Percentiles rank a stretch among this genome's conserved stretches.
Conservation (phyloP, 805 yeast genomes). For the Wickerhamomyces subpelliculosus region DNA sequence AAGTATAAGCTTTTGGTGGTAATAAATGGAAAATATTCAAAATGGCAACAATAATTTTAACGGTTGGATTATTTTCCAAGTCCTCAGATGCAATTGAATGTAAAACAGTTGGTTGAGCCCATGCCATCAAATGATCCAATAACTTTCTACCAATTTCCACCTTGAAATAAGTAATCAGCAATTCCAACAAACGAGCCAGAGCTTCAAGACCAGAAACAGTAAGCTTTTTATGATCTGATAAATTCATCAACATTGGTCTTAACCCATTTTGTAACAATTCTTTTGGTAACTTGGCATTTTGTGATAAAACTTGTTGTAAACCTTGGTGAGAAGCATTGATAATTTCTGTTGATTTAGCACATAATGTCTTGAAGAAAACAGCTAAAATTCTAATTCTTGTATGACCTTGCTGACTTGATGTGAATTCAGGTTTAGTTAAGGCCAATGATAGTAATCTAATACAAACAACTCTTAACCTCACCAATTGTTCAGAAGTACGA, state of each 20-base stretch:
- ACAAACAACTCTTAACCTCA: constrained; percentile 85
- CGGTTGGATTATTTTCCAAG: constrained; percentile 70
- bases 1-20: constrained; percentile 89
- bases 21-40: constrained; percentile 84
- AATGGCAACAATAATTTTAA: constrained; percentile 83
- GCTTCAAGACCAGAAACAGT: constrained; percentile 91
- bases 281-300: constrained; percentile 84
- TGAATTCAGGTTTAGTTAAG: constrained; percentile 75
- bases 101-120: constrained; percentile 83
- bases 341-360: constrained; percentile 77
- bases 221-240: constrained; percentile 87
- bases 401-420: constrained; percentile 65
- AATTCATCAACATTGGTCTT: constrained; percentile 90
- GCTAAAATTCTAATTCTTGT: constrained; percentile 83
- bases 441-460: constrained; percentile 78
- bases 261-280: constrained; percentile 92
- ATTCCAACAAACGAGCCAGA: constrained; percentile 74
- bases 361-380: constrained; percentile 88
- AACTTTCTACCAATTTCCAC: constrained; percentile 94
- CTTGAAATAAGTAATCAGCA: constrained; percentile 86
- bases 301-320: constrained; percentile 72
- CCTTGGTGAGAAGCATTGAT: constrained; percentile 94
- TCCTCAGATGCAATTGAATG: constrained; percentile 75
- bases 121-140: constrained; percentile 88
- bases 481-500: constrained; percentile 80